phyloP scores from a whole-genome alignment of 257 asterid genomes.

The Nicotiana sylvestris region DNA sequence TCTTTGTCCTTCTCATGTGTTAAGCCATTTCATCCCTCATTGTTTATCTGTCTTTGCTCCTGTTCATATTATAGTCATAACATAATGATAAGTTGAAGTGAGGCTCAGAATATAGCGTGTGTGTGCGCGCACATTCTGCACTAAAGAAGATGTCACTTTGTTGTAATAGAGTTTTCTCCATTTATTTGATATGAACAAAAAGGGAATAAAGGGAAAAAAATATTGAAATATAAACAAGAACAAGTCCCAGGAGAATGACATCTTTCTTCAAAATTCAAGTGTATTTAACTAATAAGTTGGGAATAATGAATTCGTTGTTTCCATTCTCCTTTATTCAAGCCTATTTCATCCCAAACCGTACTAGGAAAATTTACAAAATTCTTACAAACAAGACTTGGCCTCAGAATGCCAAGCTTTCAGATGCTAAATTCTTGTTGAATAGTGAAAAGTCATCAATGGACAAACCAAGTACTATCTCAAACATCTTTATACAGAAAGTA shows the following conservation, averaged over 20 bases:
- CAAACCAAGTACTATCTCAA: slow-evolving; percentile 4
- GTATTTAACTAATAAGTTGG: not conserved
- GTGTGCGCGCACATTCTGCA: too few relatives aligned
- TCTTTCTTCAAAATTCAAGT: not conserved
- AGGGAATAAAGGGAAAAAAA: not conserved
- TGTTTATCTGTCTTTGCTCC: not conserved
- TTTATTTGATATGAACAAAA: not conserved
- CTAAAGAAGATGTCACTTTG: too few relatives aligned
- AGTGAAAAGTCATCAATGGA: not conserved
- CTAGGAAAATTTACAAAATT: not conserved
- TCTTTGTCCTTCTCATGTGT: not conserved
- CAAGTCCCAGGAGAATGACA: not conserved
- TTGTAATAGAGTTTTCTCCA: not conserved
- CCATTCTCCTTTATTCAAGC: not conserved
- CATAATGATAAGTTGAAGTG: not conserved
- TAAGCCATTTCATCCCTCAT: not conserved
- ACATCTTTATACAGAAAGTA: slow-evolving; percentile 5
- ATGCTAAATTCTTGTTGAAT: not conserved
- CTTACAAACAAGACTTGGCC: not conserved
- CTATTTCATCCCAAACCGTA: not conserved
- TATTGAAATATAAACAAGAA: not conserved
- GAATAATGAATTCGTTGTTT: not conserved
- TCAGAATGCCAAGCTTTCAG: not conserved
- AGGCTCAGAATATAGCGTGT: too few relatives aligned
- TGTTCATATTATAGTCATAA: not conserved